Percentiles rank a stretch among this genome's conserved stretches.
phyloP scores from a whole-genome alignment of 139 green algal species.

The Astrephomene gubernaculifera region DNA sequence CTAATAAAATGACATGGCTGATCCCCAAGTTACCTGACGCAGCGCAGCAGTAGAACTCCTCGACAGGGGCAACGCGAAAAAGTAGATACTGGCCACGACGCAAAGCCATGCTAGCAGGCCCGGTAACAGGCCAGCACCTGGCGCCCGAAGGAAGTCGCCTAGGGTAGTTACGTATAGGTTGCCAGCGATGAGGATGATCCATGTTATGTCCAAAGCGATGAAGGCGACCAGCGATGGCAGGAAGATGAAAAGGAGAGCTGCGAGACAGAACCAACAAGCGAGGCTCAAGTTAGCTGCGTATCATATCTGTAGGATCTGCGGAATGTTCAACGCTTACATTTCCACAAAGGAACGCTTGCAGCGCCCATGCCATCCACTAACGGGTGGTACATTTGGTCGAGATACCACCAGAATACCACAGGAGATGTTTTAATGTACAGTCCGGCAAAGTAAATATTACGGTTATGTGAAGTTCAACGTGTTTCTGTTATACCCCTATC shows the following conservation, averaged over 20 bases:
- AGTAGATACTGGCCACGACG: constrained; percentile 10
- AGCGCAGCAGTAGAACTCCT: not conserved
- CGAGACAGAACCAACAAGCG: not conserved
- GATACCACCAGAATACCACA: no score
- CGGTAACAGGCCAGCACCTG: not conserved
- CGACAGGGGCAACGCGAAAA: constrained; percentile 7
- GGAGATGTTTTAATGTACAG: no score
- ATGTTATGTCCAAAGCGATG: constrained; percentile 14
- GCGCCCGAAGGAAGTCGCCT: not conserved
- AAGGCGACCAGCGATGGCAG: constrained; percentile 14
- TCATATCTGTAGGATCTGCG: not conserved
- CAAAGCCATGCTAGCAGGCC: constrained; percentile 26
- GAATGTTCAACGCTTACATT: not conserved
- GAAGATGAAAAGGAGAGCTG: constrained; percentile 4
- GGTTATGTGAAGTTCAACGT: no score
- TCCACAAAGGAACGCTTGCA: constrained; percentile 4
- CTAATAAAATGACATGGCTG: no score
- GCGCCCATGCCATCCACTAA: constrained; percentile 7
- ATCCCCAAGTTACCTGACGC: no score
- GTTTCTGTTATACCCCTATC: no score
- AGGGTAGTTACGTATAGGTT: not conserved
- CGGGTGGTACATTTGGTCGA: constrained; percentile 16
- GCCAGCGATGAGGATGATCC: constrained; percentile 22
- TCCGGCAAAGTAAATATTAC: no score
- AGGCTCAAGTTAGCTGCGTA: not conserved